A percentile compares a stretch with the other conserved stretches of the same genome.
Evolutionary conservation across 2,329 filamentous ascomycete species (phyloP).

Genomic region (Ceratocystis smalleyi): DNA sequence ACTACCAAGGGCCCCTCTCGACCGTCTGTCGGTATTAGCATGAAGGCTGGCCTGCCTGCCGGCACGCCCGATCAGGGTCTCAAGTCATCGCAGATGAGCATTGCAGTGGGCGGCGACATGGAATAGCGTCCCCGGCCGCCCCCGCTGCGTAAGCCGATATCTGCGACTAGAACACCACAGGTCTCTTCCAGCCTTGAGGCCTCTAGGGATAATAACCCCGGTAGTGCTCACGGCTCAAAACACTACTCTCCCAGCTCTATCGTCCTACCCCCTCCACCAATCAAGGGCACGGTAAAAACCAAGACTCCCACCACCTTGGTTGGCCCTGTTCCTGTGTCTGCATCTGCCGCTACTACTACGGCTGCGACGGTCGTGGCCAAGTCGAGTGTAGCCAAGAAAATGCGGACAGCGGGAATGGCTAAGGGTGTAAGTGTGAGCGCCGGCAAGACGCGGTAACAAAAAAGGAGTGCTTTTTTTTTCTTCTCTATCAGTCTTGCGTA

Average conservation of each 20-base stretch:
- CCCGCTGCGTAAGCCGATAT: neutral
- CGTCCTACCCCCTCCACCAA: neutral
- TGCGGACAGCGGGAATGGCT: neutral
- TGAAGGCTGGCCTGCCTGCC: conserved; percentile 9
- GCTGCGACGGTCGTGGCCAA: neutral
- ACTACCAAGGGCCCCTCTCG: conserved; percentile 11
- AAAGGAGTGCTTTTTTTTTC: too few relatives aligned
- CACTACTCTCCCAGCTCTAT: neutral
- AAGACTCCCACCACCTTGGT: too few relatives aligned
- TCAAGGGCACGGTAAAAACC: neutral
- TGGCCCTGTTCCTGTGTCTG: neutral
- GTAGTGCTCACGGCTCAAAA: neutral
- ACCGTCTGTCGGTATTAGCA: conserved; percentile 11
- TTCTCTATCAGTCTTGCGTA: too few relatives aligned
- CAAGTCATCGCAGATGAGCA: conserved; percentile 15
- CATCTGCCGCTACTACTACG: neutral
- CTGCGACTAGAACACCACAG: neutral
- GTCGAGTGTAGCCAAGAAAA: neutral
- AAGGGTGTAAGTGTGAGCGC: neutral
- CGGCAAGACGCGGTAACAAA: neutral
- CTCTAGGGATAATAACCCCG: too few relatives aligned
- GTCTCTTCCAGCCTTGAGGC: neutral
- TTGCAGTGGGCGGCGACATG: conserved; percentile 16
- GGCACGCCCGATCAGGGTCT: conserved; percentile 11
- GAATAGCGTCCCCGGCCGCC: conserved; percentile 13